phyloP scores from a whole-genome alignment of 805 yeast genomes.

The Tetrapisispora pingtungensis region DNA sequence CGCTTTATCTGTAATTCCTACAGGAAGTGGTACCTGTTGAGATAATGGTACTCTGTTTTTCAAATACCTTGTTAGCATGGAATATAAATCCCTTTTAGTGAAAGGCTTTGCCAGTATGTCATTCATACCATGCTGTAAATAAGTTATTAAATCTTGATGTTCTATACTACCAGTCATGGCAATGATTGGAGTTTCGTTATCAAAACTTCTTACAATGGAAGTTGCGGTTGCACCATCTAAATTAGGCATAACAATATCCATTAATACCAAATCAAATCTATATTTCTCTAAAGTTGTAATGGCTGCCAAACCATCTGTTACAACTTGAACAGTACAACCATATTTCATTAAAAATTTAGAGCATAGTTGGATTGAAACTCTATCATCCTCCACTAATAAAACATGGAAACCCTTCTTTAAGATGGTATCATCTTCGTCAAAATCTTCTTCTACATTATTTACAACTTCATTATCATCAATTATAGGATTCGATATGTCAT shows the following conservation, averaged over 20 bases:
- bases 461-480: not conserved
- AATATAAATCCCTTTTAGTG: constrained; percentile 72
- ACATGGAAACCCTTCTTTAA: constrained; percentile 51
- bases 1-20: not conserved
- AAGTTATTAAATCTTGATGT: constrained; percentile 69
- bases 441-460: not conserved
- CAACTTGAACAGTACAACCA: constrained; percentile 89
- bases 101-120: constrained; percentile 92
- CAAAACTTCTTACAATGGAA: constrained; percentile 75
- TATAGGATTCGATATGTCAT: not conserved
- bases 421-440: constrained; percentile 5
- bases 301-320: constrained; percentile 85
- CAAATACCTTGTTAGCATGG: constrained; percentile 67
- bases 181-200: constrained; percentile 77
- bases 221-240: constrained; percentile 87
- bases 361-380: constrained; percentile 73
- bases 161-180: constrained; percentile 91
- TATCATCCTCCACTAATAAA: constrained; percentile 69
- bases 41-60: constrained; percentile 36
- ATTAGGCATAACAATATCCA: constrained; percentile 89
- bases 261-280: constrained; percentile 64
- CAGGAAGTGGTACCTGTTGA: constrained; percentile 11
- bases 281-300: constrained; percentile 63
- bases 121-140: constrained; percentile 80
- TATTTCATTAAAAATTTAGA: constrained; percentile 72